These are phyloP conservation scores for Chenopodium formosanum DNA, from an alignment of 148 eudicot species.

Conservation along the genomic window DNA sequence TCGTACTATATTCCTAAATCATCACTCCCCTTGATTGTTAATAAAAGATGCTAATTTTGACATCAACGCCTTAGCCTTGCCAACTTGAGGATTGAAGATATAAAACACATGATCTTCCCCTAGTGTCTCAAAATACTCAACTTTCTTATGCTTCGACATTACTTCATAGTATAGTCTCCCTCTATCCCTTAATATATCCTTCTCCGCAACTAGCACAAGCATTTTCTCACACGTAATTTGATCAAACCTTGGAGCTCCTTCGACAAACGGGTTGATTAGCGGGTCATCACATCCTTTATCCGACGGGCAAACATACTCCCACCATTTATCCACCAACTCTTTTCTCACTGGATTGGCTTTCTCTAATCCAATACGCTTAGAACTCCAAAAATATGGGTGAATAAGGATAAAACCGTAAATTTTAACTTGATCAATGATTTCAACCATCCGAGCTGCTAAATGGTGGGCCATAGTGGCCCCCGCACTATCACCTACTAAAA, in stretches of 20 bases:
- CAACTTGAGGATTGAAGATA: constrained; percentile 26
- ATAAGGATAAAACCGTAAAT: constrained; percentile 24
- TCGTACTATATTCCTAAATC: too few species aligned
- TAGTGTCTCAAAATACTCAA: constrained; percentile 21
- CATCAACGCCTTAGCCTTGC: constrained; percentile 30
- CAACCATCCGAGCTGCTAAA: constrained; percentile 12
- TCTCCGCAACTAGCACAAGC: constrained; percentile 33
- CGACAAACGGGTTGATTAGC: constrained; percentile 34
- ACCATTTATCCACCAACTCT: constrained; percentile 42
- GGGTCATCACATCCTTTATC: constrained; percentile 34
- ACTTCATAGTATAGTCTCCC: constrained; percentile 32
- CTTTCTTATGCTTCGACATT: constrained; percentile 32
- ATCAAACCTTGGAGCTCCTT: constrained; percentile 25
- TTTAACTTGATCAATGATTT: neutral
- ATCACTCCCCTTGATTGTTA: constrained; percentile 3
- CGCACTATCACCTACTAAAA: constrained; percentile 36
- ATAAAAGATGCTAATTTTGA: constrained; percentile 29
- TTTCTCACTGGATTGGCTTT: constrained; percentile 24
- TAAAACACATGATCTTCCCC: constrained; percentile 45
- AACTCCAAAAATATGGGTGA: constrained; percentile 43
- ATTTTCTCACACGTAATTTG: constrained; percentile 22
- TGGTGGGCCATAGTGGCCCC: constrained; percentile 41
- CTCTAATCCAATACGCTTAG: constrained; percentile 32
- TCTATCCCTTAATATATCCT: constrained; percentile 36
- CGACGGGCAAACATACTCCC: constrained; percentile 35